phyloP scores from a whole-genome alignment of 768 basidiomycete species.

The Kwoniella botswanensis region DNA sequence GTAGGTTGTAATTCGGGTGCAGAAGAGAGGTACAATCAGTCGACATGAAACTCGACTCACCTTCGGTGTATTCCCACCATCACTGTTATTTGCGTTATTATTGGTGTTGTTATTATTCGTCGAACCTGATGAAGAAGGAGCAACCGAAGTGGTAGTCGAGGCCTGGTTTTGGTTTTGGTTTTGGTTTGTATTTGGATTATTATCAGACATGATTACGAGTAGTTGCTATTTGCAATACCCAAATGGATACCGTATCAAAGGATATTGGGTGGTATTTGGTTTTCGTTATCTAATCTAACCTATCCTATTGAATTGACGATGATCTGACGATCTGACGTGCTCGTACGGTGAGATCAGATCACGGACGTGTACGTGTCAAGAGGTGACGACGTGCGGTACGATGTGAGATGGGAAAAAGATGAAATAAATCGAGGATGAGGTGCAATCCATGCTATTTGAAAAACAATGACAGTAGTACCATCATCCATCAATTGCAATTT shows the following conservation, averaged over 20 bases:
- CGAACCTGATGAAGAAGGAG: conserved; percentile 7
- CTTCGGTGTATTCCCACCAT: conserved; percentile 7
- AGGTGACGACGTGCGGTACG: not conserved
- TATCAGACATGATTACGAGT: conserved; percentile 7
- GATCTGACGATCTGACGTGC: not conserved
- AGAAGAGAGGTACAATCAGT: too few species aligned
- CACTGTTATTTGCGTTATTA: not conserved
- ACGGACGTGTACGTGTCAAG: not conserved
- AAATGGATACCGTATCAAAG: not conserved
- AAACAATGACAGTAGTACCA: not conserved
- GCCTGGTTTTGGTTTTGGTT: conserved; percentile 11
- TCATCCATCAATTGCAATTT: too few species aligned
- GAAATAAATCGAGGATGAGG: too few species aligned
- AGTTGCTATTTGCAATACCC: not conserved
- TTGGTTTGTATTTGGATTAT: not conserved
- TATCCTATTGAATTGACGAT: not conserved
- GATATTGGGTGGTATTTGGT: conserved; percentile 1
- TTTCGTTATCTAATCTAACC: conserved; percentile 8
- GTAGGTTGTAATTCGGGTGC: too few species aligned
- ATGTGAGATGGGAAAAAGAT: not conserved
- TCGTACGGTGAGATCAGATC: not conserved
- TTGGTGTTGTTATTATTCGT: not conserved
- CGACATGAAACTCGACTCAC: not conserved
- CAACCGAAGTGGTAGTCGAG: conserved; percentile 2
- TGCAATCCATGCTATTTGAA: not conserved